Evolutionary conservation across 164 flowering plant species (phyloP), one percentile per base, ranked within the genome.

Genomic region (Chimonanthus salicifolius): DNA sequence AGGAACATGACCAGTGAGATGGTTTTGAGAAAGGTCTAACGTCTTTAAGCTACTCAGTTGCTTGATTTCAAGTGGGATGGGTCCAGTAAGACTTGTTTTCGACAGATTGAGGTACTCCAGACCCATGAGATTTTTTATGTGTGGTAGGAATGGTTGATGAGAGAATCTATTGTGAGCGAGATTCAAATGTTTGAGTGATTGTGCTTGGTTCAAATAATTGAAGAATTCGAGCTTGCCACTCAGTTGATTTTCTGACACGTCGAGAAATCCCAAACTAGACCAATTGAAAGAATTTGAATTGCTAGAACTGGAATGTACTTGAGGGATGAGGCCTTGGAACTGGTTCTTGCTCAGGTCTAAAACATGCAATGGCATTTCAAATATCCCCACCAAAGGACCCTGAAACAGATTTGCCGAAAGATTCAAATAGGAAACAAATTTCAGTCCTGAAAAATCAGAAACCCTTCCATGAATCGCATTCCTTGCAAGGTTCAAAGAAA

Each of bases 31-130:
- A 50, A 93, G 80, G 81, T 93, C 98, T 71, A 91, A 88, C 6
- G 79, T 75, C 18, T 71, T 78, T 80, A 93, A 83, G 72, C 74
- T 75, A 45, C 68, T 67, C 82, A 91, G 72, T 64, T 79, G 68
- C 4, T 85, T 83, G 67, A 93, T 68, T 65, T 82, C 84, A 71
- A 68, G 43, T 4, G 91, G 89, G 79, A 90, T 85, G 7, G 66
- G 69, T 49, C 89, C 90, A 3, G 33, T 76, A 47, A 90, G 84
- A 76, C 83, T 72, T 58, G 87, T 82, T 66, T 62, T 74, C 15
- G 98, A 94, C 80, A 94, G 73, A 75, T 94, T 94, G 16, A 94
- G 89, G 75, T 88, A 89, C 63, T 89, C 91, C 65, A 94, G 82
- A 70, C 75, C 71, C 16, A 70, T 58, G 8, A 90, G 86, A 21